Evolutionary conservation across 148 eudicot genomes (phyloP), one percentile per base, ranked within the genome.

Genomic region (Simmondsia chinensis): DNA sequence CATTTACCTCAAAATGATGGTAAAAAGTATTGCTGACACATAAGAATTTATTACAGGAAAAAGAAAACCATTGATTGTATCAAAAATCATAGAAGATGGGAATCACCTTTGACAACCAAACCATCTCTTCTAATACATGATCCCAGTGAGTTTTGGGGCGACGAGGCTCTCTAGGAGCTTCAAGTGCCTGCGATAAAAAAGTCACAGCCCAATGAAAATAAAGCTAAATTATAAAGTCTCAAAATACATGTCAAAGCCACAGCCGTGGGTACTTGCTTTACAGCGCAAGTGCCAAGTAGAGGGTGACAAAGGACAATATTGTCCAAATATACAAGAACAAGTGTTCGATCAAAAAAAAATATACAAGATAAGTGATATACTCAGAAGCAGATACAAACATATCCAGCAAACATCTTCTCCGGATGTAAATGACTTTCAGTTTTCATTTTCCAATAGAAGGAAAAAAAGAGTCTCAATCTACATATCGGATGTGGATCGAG

Each of bases 91-190:
- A 36, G 14, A 17, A 42, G 27, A 41, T 37, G 39, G n/a, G n/a
- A n/a, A 54, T 43, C 68, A 86, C 96, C 96, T 93, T 93, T 13
- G 99, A 93, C 68, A 93, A 58, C 99, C 99, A 93, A 49, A 71
- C 75, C 99, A 93, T 86, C 83, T 93, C 99, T 45, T 86, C 99
- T 48, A 93, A 43, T 61, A 93, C 96, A 67, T 93, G 96, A 73
- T 93, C 99, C 99, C 99, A 93, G 50, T 93, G 99, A 14, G 91
- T 69, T 83, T 83, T 93, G 27, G 96, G 94, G 40, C 91, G 99
- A 9, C 48, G 72, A 47, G 96, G 96, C 65, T 75, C 99, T 67
- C 79, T 86, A 46, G 94, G 78, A 57, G 94, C 81, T 80, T 93
- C 99, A 69, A 86, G 91, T 21, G 91, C 99, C 99, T 93, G 72